Percentiles rank a stretch among this genome's conserved stretches.
Evolutionary conservation across 192 early-diverging fungal genomes (phyloP).

Genomic region (Glomus cerebriforme): DNA sequence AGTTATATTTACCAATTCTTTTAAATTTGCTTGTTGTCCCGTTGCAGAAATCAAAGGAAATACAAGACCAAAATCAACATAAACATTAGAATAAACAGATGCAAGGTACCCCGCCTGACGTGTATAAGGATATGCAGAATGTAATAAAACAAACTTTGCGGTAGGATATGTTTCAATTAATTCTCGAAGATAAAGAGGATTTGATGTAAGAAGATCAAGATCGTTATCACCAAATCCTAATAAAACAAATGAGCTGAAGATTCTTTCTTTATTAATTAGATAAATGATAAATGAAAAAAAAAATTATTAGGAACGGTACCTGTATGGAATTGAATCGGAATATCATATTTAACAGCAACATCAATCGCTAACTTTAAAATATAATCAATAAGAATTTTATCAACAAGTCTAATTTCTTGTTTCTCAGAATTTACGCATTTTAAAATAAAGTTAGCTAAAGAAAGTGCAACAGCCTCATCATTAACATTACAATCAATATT

Average conservation of each 20-base stretch:
- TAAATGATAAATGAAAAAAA: neutral
- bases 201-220: constrained; percentile 30
- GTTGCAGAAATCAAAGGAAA: neutral
- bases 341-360: constrained; percentile 9
- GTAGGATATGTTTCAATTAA: constrained; percentile 34
- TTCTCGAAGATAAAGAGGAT: constrained; percentile 29
- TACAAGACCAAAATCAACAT: constrained; percentile 26
- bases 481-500: neutral
- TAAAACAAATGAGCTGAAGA: neutral
- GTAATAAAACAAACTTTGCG: constrained; percentile 33
- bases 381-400: constrained; percentile 24
- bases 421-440: neutral
- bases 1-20: neutral
- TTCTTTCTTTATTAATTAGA: neutral
- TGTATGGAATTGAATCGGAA: constrained; percentile 38
- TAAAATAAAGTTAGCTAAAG: neutral
- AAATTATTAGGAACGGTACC: constrained; percentile 2
- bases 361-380: constrained; percentile 15
- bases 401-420: neutral
- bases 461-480: neutral
- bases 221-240: constrained; percentile 37
- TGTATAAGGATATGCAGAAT: constrained; percentile 35
- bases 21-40: neutral
- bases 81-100: constrained; percentile 23
- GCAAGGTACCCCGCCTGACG: constrained; percentile 35